Evolutionary conservation across 2,329 filamentous ascomycete genomes (phyloP), one percentile per base, ranked within the genome.

Genomic region (Diplocarpon rosae): DNA sequence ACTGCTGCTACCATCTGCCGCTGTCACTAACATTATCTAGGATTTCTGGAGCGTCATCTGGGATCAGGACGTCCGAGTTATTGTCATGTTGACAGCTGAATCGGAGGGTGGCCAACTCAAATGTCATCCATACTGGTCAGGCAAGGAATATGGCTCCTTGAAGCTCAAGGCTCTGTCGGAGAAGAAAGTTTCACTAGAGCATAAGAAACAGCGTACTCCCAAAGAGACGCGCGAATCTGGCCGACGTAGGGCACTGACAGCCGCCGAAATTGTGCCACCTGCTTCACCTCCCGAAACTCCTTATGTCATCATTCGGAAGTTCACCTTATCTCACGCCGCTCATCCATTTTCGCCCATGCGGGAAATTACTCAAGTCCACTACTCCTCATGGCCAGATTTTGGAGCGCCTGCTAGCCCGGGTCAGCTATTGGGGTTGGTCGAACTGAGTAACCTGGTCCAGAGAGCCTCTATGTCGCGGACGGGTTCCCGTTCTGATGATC

Each of bases 1-100:
- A 28, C 31, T 41, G 41, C 14, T 15, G 2, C 7, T 45, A 15
- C 50, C 30, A 34, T 49, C 39, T 28, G 34, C 35, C 43, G 33
- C 28, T 16, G 17, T 46, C 40, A 46, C 46, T 49, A 43, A 54
- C 36, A 16, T 42, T 17, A 34, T 24, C 7, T 54, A 92, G 85
- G 92, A 98, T 63, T 98, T 98, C 61, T 98, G 92, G 92, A 90
- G 87, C 48, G 83, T 95, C 10, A 74, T 96, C 27, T 98, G 92
- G 92, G 89, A 96, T 61, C 85, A 96, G 63, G 89, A 96, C 60
- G 82, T 94, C 3, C 83, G 90, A 41, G 85, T 96, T 20, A 83
- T 98, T 50, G 89, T 96, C 52, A 96, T 95, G 83, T 73, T 98
- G 53, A 98, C 92, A 5, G 90, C 92, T 1, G 90, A 96, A 63